Evolutionary conservation across 2,329 filamentous ascomycete genomes (phyloP).

Genomic region (Nigrospora oryzae): DNA sequence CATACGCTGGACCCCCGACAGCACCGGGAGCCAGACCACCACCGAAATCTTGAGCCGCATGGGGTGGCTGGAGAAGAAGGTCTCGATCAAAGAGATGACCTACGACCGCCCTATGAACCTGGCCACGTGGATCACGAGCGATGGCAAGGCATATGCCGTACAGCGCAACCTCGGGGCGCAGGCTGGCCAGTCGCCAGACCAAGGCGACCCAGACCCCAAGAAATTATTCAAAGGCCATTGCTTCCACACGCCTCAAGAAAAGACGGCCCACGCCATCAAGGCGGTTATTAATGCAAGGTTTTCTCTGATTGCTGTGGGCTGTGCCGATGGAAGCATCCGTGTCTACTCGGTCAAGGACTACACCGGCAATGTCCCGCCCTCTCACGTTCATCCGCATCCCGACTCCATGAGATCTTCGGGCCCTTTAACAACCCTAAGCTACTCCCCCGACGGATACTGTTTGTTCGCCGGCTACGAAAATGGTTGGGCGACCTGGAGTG

Average conservation of each 20-base stretch:
- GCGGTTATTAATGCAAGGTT: conserved; percentile 91
- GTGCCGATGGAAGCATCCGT: conserved; percentile 66
- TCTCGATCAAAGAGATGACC: conserved; percentile 73
- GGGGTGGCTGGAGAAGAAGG: conserved; percentile 74
- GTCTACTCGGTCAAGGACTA: conserved; percentile 96
- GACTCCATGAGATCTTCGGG: conserved; percentile 63
- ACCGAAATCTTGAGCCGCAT: conserved; percentile 87
- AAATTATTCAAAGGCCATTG: conserved; percentile 83
- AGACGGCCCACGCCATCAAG: conserved; percentile 55
- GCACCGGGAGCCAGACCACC: conserved; percentile 71
- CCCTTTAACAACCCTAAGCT: conserved; percentile 63
- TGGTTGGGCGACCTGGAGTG: conserved; percentile 95
- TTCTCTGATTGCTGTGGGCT: conserved; percentile 84
- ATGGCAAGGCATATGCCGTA: conserved; percentile 84
- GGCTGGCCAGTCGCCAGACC: conserved; percentile 20
- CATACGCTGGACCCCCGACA: conserved; percentile 88
- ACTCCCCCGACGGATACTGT: conserved; percentile 94
- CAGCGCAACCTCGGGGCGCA: conserved; percentile 52
- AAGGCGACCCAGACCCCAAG: conserved; percentile 41
- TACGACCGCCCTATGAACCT: conserved; percentile 96
- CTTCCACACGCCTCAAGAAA: conserved; percentile 66
- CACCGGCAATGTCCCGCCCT: conserved; percentile 81
- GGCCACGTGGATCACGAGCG: conserved; percentile 82
- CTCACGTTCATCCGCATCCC: conserved; percentile 66
- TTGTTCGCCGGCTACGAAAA: conserved; percentile 87